phyloP scores from a whole-genome alignment of 2,329 filamentous ascomycete genomes.

The Fusarium haematococcum region DNA sequence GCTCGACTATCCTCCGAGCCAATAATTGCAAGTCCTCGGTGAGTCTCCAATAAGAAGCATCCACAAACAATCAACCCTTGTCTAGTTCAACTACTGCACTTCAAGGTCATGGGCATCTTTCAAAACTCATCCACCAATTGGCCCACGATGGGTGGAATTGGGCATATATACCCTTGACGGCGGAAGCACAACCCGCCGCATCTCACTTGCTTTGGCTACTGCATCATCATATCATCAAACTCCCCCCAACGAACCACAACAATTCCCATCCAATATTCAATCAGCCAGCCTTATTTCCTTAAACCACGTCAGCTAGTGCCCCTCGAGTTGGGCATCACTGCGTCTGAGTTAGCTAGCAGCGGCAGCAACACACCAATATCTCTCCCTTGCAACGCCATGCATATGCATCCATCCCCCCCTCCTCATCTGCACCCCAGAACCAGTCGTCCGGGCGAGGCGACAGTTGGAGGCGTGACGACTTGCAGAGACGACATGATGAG shows the following conservation, averaged over 20 bases:
- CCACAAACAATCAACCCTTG: background rate
- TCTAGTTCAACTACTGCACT: background rate
- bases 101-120: background rate
- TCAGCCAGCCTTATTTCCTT: constrained; percentile 6
- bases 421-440: constrained; percentile 26
- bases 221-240: background rate
- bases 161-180: background rate
- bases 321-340: constrained; percentile 43
- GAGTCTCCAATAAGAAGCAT: background rate
- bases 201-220: background rate
- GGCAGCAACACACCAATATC: background rate
- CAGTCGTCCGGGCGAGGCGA: constrained; percentile 34
- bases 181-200: background rate
- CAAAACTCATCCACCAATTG: background rate
- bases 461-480: background rate
- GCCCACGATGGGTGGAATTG: background rate
- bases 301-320: constrained; percentile 29
- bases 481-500: constrained; percentile 1
- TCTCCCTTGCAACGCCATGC: constrained; percentile 7
- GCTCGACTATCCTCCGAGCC: background rate
- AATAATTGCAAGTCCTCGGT: background rate
- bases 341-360: constrained; percentile 17
- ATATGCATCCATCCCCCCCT: constrained; percentile 10
- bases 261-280: constrained; percentile 1
- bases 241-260: background rate